Evolutionary conservation across 768 basidiomycete genomes (phyloP), one percentile per base, ranked within the genome.

Genomic region (Auricularia sp.): DNA sequence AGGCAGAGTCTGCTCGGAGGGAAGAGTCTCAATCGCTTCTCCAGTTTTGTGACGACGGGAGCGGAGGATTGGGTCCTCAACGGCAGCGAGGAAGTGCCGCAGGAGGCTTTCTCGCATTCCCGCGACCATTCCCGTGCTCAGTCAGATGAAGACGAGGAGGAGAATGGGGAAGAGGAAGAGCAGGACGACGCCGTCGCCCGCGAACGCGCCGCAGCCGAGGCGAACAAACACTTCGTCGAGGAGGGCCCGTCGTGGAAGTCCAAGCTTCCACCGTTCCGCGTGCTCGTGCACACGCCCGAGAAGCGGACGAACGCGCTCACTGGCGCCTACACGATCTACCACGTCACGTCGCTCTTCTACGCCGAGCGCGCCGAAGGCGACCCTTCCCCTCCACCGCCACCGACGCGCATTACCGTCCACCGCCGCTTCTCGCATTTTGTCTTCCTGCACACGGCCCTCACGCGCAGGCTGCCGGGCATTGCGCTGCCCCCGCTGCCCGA

Each of bases 401-500:
- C 84, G 1, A 77, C 80, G 10, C 78, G 84, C 36, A 82, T 93
- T 66, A 91, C 87, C 0, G 91, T 93, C 43, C 79, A 87, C 43
- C 81, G 92, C 11, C 86, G 92, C 6, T 95, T 90, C 76, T 91
- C 91, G 3, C 88, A 93, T 65, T 95, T 95, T 69, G 84, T 87
- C 34, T 80, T 86, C 61, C 79, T 95, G 36, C 87, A 92, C 67
- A 85, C 87, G 2, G 84, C 87, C 8, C 75, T 95, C 60, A 78
- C 81, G 21, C 78, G 84, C 29, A 79, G 86, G 7, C 81, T 92
- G 3, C 89, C 90, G 5, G 88, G 88, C 0, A 83, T 93, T 35
- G 85, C 85, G 3, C 78, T 94, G 2, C 91, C 92, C 0, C 88
- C 90, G 0, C 79, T 94, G 7, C 92, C 92, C 0, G 90, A 91